These are phyloP conservation scores for Ilyonectria robusta DNA, from an alignment of 2,329 filamentous ascomycete species.

Conservation along the genomic window DNA sequence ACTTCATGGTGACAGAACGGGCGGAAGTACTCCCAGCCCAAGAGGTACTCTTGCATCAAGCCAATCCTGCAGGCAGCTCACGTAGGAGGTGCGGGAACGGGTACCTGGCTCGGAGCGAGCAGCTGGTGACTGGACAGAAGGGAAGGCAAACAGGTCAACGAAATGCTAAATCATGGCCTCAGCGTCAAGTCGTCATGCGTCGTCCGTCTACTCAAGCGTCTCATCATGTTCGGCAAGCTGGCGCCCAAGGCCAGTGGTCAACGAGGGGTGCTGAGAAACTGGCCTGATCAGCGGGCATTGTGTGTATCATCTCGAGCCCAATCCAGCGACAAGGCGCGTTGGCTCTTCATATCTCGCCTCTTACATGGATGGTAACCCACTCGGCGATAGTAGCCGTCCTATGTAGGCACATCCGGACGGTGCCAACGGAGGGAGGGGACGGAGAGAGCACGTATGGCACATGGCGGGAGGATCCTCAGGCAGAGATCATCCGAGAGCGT, in stretches of 20 bases:
- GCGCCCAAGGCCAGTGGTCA: not conserved
- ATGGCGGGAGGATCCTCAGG: not conserved
- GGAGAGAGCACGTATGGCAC: not conserved
- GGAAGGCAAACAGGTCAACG: slow-evolving; percentile 6
- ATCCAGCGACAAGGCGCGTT: slow-evolving; percentile 9
- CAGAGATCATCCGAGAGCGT: not conserved
- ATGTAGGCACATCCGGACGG: not conserved
- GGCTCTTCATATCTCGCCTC: not conserved
- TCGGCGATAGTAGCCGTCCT: not conserved
- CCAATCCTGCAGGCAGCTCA: not conserved
- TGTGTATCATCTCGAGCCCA: slow-evolving; percentile 2
- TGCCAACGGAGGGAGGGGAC: not conserved
- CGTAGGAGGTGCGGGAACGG: not conserved
- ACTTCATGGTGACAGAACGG: slow-evolving; percentile 2
- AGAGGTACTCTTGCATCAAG: not conserved
- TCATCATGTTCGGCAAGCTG: not conserved
- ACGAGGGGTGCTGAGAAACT: slow-evolving; percentile 11
- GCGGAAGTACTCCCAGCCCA: not conserved
- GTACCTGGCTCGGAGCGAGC: not conserved
- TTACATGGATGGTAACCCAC: not conserved
- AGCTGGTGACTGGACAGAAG: not conserved
- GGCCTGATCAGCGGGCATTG: slow-evolving; percentile 19
- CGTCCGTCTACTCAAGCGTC: not conserved
- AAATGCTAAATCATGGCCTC: not conserved
- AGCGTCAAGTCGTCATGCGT: slow-evolving; percentile 5